Evolutionary conservation across 2,329 filamentous ascomycete species (phyloP), one percentile per base, ranked within the genome.

Genomic region (Polychaeton citri): DNA sequence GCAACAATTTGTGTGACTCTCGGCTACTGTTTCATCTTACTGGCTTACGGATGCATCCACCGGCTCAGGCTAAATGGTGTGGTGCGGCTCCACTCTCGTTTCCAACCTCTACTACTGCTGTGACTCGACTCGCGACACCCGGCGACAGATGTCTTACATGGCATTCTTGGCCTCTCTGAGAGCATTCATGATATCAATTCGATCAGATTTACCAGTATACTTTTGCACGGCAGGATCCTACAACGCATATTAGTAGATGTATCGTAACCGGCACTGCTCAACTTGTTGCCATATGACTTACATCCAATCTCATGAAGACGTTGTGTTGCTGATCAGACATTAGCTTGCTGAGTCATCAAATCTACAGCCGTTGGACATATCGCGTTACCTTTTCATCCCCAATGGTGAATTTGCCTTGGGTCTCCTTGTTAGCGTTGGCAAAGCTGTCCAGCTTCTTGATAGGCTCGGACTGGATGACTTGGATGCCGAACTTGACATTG

Each of bases 321-420:
- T 98, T 98, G 59, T 96, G 86, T 63, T 82, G 65, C 82, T 88
- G 43, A 8, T 28, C 21, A 13, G 21, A 16, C 6, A 19, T 26
- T 34, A 19, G 32, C 21, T 13, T 9, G 9, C 8, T 13, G 32
- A 34, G 10, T 8, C 15, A 8, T 8, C 30, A n/a, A 16, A 32
- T 10, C 9, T 7, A 10, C 8, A 8, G 8, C 9, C 15, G 7
- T 8, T 8, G 10, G 9, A 8, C 26, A 16, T 35, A 43, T 34
- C 33, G 24, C 6, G 60, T 38, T 60, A 84, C 83, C 79, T 96
- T 96, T 63, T 98, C 90, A 53, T 98, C 86, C 0, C 81, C 87
- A 59, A 98, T 96, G 0, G 88, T 98, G 50, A 94, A 96, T 54
- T 86, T 83, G 32, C 90, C 90, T 58, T 94, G 87, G 1, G 90